Evolutionary conservation across 2,329 filamentous ascomycete species (phyloP), one percentile per base, ranked within the genome.

Genomic region (Byssochlamys sp.): DNA sequence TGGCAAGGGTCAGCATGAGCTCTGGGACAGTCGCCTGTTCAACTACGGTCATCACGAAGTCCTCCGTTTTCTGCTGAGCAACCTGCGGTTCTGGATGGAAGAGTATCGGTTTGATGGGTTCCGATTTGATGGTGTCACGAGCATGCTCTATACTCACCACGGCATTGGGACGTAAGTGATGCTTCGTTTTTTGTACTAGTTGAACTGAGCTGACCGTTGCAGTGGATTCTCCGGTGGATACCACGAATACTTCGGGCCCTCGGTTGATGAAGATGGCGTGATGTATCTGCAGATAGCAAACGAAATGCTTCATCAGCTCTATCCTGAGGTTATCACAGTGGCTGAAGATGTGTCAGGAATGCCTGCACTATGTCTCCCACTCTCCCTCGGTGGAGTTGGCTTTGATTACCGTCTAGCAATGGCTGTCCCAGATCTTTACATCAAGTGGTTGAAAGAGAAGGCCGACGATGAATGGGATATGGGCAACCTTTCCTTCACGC

Each of bases 371-470:
- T 97, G 94, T 73, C 75, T 99, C 39, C 85, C 89, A 5, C 78
- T 96, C 45, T 86, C 88, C 1, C 79, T 96, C 1, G 94, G 94
- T 19, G 94, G 94, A 61, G 85, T 97, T 64, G 94, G 94, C 27
- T 99, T 99, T 71, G 94, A 99, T 75, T 99, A 99, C 74, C 85
- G 94, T 64, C 84, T 99, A 31, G 91, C 91, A 57, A 99, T 99
- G 94, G 94, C 94, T 3, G 86, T 99, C 61, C 94, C 94, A 3
- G 94, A 99, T 73, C 89, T 99, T 84, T 99, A 95, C 85, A 99
- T 99, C 81, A 99, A 99, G 77, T 90, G 95, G 70, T 75, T 97
- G 60, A 99, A 99, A 74, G 94, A 99, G 76, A 85, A 90, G 72
- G 82, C 88, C 68, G 94, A 99, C 67, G 80, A 90, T 61, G 83